Percentiles rank a stretch among this genome's conserved stretches.
These are phyloP conservation scores for Synchytrium microbalum DNA, from an alignment of 371 early-diverging fungal species.

Conservation along the genomic window DNA sequence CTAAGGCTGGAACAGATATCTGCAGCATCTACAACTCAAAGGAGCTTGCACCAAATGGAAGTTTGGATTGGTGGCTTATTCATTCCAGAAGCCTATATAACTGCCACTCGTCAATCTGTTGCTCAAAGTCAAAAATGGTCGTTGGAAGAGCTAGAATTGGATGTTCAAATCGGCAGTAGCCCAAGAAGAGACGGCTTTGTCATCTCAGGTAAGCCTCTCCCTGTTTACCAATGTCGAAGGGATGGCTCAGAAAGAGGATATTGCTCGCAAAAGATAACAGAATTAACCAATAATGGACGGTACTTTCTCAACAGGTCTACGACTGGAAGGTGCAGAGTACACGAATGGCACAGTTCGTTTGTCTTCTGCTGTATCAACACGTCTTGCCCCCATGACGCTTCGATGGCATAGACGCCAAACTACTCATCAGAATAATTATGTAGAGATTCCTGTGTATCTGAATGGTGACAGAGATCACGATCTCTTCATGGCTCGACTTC, in stretches of 20 bases:
- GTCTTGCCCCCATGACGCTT: conserved; percentile 35
- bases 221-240: background rate
- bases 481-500: conserved; percentile 52
- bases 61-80: conserved; percentile 86
- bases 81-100: conserved; percentile 86
- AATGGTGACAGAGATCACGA: conserved; percentile 68
- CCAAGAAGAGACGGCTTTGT: background rate
- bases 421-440: background rate
- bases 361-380: conserved; percentile 38
- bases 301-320: conserved; percentile 36
- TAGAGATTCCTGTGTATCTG: conserved; percentile 69
- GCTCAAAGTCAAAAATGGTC: conserved; percentile 50
- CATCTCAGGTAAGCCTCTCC: background rate
- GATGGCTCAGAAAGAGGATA: background rate
- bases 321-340: conserved; percentile 66
- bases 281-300: too few species aligned
- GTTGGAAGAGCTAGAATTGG: conserved; percentile 40
- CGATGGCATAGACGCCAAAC: conserved; percentile 26
- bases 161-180: background rate
- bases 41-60: background rate
- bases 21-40: conserved; percentile 35
- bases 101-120: conserved; percentile 81
- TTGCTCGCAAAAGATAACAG: too few species aligned
- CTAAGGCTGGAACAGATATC: conserved; percentile 60
- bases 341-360: conserved; percentile 39